Conservation (phyloP, 352 stramenopile genomes). For the Pythium phragmiticola region DNA sequence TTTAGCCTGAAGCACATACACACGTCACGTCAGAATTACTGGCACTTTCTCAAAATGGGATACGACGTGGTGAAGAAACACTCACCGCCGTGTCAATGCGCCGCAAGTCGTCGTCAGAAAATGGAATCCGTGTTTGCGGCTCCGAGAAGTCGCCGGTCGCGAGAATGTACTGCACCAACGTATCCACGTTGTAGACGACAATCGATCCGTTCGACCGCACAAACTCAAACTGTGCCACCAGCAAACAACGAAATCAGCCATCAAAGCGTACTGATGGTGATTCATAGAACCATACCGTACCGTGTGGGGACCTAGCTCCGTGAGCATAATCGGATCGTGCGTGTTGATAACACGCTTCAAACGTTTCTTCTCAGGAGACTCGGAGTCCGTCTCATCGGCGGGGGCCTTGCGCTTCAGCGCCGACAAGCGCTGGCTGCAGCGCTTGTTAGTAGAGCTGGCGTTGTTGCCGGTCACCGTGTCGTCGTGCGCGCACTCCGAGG, state of each 20-base stretch:
- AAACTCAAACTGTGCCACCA: slow-evolving; percentile 67
- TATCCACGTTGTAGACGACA: slow-evolving; percentile 86
- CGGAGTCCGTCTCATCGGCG: slow-evolving; percentile 20
- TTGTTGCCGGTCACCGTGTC: neutral
- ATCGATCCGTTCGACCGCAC: slow-evolving; percentile 78
- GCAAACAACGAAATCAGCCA: neutral
- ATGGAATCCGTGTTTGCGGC: slow-evolving; percentile 85
- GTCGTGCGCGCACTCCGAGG: slow-evolving; percentile 4
- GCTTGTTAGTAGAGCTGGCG: slow-evolving; percentile 30
- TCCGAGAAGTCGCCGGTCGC: slow-evolving; percentile 88
- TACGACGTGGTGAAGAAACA: neutral
- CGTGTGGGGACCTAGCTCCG: slow-evolving; percentile 70
- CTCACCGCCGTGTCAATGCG: slow-evolving; percentile 72
- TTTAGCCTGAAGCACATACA: slow-evolving; percentile 38
- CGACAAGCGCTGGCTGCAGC: slow-evolving; percentile 55
- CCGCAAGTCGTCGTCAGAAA: slow-evolving; percentile 77
- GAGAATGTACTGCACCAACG: slow-evolving; percentile 87
- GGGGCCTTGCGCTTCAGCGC: slow-evolving; percentile 57
- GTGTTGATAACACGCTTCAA: slow-evolving; percentile 68
- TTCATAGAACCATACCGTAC: slow-evolving; percentile 31
- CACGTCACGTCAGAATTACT: neutral
- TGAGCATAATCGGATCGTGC: slow-evolving; percentile 88
- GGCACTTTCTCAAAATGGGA: neutral
- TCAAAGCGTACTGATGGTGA: slow-evolving; percentile 11
- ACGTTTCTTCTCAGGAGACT: slow-evolving; percentile 41